phyloP scores from a whole-genome alignment of 352 stramenopile genomes.

The Phytopythium chamaehyphon region DNA sequence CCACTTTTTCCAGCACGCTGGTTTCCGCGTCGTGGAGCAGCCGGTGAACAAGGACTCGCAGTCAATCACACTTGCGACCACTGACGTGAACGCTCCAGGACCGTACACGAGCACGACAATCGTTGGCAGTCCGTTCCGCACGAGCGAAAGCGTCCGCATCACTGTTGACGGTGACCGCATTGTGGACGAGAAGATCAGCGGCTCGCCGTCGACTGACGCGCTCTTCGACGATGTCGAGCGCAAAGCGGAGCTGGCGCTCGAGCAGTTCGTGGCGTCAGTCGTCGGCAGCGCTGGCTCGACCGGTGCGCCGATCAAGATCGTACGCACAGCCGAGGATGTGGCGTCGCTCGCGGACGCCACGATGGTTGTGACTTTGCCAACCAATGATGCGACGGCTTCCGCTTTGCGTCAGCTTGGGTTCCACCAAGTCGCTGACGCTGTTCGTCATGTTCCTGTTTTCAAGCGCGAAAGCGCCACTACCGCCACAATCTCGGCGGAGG shows the following conservation, averaged over 20 bases:
- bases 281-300: slow-evolving; percentile 17
- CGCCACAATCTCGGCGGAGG: slow-evolving; percentile 40
- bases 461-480: slow-evolving; percentile 41
- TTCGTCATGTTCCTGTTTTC: slow-evolving; percentile 41
- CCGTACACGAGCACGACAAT: slow-evolving; percentile 35
- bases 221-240: slow-evolving; percentile 55
- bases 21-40: slow-evolving; percentile 92
- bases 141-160: slow-evolving; percentile 39
- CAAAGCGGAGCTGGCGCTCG: slow-evolving; percentile 56
- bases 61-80: slow-evolving; percentile 55
- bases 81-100: slow-evolving; percentile 60
- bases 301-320: slow-evolving; percentile 19
- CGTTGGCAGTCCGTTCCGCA: slow-evolving; percentile 57
- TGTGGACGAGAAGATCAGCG: neutral
- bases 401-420: slow-evolving; percentile 33
- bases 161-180: neutral
- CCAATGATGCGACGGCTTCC: slow-evolving; percentile 22
- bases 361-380: slow-evolving; percentile 35
- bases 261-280: slow-evolving; percentile 41
- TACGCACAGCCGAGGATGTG: slow-evolving; percentile 44
- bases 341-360: slow-evolving; percentile 1
- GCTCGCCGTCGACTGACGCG: slow-evolving; percentile 11
- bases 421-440: slow-evolving; percentile 31
- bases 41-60: slow-evolving; percentile 59
- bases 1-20: slow-evolving; percentile 97